A percentile compares a stretch with the other conserved stretches of the same genome.
Conservation (phyloP, 2,329 filamentous ascomycete species). For the Colletotrichum sp. region DNA sequence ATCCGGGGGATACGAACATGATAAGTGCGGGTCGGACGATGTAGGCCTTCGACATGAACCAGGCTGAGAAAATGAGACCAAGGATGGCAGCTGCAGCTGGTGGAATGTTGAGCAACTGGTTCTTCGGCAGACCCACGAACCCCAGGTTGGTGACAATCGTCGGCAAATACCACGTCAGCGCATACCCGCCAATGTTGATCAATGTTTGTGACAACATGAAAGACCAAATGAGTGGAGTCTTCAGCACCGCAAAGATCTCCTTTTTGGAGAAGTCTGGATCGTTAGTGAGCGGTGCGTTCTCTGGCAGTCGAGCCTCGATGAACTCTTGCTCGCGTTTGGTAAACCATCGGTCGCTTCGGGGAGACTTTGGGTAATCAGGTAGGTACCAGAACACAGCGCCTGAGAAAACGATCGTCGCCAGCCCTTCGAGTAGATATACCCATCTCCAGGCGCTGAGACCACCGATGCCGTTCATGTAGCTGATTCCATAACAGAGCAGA, state of each 20-base stretch:
- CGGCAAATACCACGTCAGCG: constrained; percentile 44
- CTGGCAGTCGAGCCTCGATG: constrained; percentile 39
- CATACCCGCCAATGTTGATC: constrained; percentile 46
- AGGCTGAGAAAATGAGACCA: constrained; percentile 41
- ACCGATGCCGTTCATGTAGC: constrained; percentile 27
- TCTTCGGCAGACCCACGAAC: constrained; percentile 44
- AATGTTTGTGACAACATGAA: constrained; percentile 31
- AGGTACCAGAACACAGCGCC: constrained; percentile 30
- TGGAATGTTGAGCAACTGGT: constrained; percentile 50
- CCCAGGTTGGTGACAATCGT: constrained; percentile 46
- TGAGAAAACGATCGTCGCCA: constrained; percentile 37
- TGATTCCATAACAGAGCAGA: constrained; percentile 32
- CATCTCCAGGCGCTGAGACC: constrained; percentile 32
- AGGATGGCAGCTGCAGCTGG: constrained; percentile 45
- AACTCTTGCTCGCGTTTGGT: constrained; percentile 42
- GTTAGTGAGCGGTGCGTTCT: constrained; percentile 40
- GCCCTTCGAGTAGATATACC: constrained; percentile 49
- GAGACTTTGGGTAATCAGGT: constrained; percentile 49
- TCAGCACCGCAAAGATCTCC: constrained; percentile 39
- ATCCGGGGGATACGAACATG: constrained; percentile 26
- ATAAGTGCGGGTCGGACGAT: constrained; percentile 43
- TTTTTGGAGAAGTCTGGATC: constrained; percentile 38
- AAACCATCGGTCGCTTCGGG: constrained; percentile 39
- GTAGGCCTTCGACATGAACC: constrained; percentile 40
- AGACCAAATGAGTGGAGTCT: constrained; percentile 24